Conservation (phyloP, 176 grass and related monocot species). For the Avena sativa region DNA sequence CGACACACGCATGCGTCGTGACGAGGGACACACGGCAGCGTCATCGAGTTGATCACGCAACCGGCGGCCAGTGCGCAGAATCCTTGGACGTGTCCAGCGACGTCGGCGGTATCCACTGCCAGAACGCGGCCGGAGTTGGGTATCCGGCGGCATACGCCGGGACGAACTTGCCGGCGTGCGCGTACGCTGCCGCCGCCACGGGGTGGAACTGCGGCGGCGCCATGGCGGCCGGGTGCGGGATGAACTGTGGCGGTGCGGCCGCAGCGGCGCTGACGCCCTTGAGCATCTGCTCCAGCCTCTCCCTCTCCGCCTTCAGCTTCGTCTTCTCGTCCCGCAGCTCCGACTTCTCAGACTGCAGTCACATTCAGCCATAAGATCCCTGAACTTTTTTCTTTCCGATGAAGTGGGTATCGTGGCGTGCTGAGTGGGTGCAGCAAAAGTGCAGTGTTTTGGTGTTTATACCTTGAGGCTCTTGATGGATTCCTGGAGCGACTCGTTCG, state of each 20-base stretch:
- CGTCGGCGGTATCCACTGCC: conserved; percentile 94
- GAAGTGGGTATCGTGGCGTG: background rate
- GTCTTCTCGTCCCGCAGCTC: conserved; percentile 89
- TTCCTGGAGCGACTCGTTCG: conserved; percentile 78
- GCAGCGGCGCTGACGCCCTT: conserved; percentile 52
- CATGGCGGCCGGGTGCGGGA: conserved; percentile 55
- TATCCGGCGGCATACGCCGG: conserved; percentile 61
- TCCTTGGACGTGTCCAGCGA: conserved; percentile 95
- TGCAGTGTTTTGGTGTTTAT: background rate
- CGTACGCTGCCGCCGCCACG: conserved; percentile 29
- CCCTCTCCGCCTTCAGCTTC: conserved; percentile 82
- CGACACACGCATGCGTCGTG: background rate
- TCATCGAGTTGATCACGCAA: conserved; percentile 56
- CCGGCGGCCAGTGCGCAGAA: conserved; percentile 82
- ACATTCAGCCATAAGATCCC: background rate
- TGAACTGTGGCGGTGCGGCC: conserved; percentile 53
- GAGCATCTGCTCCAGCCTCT: conserved; percentile 82
- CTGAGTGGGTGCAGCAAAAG: background rate
- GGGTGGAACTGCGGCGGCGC: conserved; percentile 46
- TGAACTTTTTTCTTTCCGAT: background rate
- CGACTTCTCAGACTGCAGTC: conserved; percentile 75
- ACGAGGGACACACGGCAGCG: background rate
- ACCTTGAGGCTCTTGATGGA: conserved; percentile 92
- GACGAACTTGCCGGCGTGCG: conserved; percentile 59
- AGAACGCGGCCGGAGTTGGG: conserved; percentile 70